Evolutionary conservation across 2,329 filamentous ascomycete species (phyloP), one percentile per base, ranked within the genome.

Genomic region (Zalaria sp.): DNA sequence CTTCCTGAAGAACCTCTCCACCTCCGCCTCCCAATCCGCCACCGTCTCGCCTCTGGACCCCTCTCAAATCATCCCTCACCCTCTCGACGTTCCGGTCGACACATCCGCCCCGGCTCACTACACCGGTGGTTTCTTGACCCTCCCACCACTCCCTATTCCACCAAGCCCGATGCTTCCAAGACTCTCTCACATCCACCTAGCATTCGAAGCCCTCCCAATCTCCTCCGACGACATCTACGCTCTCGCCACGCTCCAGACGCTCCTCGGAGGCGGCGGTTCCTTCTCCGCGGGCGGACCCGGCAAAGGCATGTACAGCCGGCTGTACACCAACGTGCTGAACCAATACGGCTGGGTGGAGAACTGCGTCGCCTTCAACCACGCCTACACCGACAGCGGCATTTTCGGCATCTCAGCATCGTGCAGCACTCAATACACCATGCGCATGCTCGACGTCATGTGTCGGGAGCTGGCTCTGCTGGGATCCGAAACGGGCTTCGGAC

Each of bases 291-390:
- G 91, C 53, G 91, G 91, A 0, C 91, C 91, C 4, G 91, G 91
- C 41, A 98, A 98, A 69, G 91, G 91, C 60, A 98, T 98, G 91
- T 96, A 96, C 71, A 93, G 85, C 32, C 82, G 91, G 8, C 76
- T 98, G 5, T 98, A 95, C 71, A 96, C 88, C 48, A 94, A 95
- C 59, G 89, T 96, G 0, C 75, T 98, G 40, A 98, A 98, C 68
- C 88, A 96, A 65, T 81, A 94, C 65, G 86, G 83, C 52, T 98
- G 89, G 89, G 86, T 98, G 26, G 91, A 98, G 66, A 88, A 79
- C 46, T 96, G 91, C 65, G 73, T 93, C 40, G 83, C 89, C 27
- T 96, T 96, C 70, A 96, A 96, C 71, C 88, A 96, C 70, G 85
- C 83, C 37, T 98, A 98, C 72, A 91, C 85, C 0, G 91, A 98